Evolutionary conservation across 108 stramenopile species (phyloP).

Genomic region (Fistulifera solaris): DNA sequence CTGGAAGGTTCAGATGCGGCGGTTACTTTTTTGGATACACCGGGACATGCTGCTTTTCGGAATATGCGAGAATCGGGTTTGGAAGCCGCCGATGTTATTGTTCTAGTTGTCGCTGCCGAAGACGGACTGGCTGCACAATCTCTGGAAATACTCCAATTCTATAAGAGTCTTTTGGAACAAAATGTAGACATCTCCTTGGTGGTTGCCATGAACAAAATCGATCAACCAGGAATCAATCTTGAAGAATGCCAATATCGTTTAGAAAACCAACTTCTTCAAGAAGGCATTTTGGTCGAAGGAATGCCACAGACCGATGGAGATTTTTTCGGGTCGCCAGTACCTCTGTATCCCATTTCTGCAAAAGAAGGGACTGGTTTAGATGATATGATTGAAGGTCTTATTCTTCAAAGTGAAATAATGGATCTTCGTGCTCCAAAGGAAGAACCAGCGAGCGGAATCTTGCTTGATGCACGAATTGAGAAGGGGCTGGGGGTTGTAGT

Average conservation of each 20-base stretch:
- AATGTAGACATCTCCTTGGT: constrained; percentile 73
- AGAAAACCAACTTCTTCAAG: constrained; percentile 81
- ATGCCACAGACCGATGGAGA: constrained; percentile 31
- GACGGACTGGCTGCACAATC: constrained; percentile 95
- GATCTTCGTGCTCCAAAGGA: constrained; percentile 69
- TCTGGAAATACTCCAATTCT: constrained; percentile 86
- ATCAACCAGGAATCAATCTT: constrained; percentile 78
- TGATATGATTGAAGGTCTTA: constrained; percentile 76
- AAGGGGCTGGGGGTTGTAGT: constrained; percentile 78
- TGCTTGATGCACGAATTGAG: constrained; percentile 74
- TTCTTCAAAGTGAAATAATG: constrained; percentile 76
- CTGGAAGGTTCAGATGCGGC: constrained; percentile 27
- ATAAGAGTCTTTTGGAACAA: constrained; percentile 69
- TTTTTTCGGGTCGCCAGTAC: constrained; percentile 76
- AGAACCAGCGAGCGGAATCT: constrained; percentile 72
- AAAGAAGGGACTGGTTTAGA: constrained; percentile 85
- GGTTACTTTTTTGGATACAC: constrained; percentile 96
- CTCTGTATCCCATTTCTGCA: constrained; percentile 82
- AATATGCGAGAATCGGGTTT: constrained; percentile 90
- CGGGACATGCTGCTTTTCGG: constrained; percentile 93
- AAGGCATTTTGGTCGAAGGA: constrained; percentile 65
- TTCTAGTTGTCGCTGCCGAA: constrained; percentile 93
- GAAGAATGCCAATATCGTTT: constrained; percentile 65
- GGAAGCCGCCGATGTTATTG: constrained; percentile 89
- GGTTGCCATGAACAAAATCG: constrained; percentile 94